Percentiles rank a stretch among this genome's conserved stretches.
These are phyloP conservation scores for Kodamaea hsintzibuensis DNA, from an alignment of 805 yeast species.

Conservation along the genomic window DNA sequence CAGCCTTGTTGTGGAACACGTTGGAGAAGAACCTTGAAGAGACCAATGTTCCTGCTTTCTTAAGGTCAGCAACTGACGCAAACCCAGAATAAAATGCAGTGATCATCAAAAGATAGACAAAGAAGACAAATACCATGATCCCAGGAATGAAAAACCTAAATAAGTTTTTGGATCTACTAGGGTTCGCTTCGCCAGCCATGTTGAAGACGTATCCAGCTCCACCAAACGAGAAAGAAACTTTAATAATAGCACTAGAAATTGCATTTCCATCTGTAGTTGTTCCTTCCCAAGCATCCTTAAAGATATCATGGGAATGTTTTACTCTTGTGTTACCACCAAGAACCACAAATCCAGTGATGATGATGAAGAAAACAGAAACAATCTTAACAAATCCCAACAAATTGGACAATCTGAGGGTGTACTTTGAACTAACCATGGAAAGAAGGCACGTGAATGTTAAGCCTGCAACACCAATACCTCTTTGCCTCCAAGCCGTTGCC, in stretches of 20 bases:
- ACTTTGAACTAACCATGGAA: conserved; percentile 25
- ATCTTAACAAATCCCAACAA: conserved; percentile 38
- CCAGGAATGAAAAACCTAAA: conserved; percentile 29
- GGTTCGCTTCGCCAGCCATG: conserved; percentile 33
- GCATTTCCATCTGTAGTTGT: conserved; percentile 44
- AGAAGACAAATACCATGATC: conserved; percentile 30
- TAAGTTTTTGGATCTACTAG: conserved; percentile 25
- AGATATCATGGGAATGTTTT: conserved; percentile 29
- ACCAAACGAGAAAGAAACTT: conserved; percentile 44
- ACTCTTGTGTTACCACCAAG: conserved; percentile 37
- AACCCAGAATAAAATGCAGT: conserved; percentile 36
- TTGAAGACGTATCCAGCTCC: conserved; percentile 43
- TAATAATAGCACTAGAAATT: conserved; percentile 45
- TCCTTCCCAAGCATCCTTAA: conserved; percentile 39
- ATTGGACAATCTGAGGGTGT: conserved; percentile 30
- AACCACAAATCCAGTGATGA: conserved; percentile 36
- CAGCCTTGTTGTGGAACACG: conserved; percentile 30
- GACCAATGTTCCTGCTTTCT: conserved; percentile 28
- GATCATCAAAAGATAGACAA: conserved; percentile 31
- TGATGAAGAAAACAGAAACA: conserved; percentile 34
- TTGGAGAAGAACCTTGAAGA: conserved; percentile 31
- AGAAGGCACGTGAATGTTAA: conserved; percentile 25
- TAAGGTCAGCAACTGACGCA: conserved; percentile 20
- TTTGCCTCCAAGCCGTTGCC: conserved; percentile 33
- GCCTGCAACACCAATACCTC: conserved; percentile 37